Base-by-base conservation (phyloP, 495 filamentous ascomycete genomes). In the Penicillium ucsense region DNA sequence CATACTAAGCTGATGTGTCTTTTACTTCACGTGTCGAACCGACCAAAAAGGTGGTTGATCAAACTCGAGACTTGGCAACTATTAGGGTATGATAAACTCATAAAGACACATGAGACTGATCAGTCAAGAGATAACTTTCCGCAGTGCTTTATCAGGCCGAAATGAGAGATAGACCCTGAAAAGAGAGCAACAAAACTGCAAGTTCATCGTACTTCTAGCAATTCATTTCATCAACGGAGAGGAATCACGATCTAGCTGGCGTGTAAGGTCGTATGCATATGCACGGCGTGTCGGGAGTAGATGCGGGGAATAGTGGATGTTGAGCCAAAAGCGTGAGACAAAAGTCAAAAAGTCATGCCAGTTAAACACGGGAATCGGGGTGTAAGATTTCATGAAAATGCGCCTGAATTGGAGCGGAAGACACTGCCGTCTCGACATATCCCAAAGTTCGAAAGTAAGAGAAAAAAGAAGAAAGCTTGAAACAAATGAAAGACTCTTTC, bases 131-230 rank as follows among this genome's bases (percentile, higher is more conserved):
- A 20, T 20, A 20, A 20, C 20, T 20, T 20, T 20, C 2, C 20
- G 1, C 20, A 20, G 20, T 20, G 20, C 20, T 20, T 20, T 20
- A 20, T 20, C 20, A 20, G 20, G 20, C 20, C 20, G 20, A 20
- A 20, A 20, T 20, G 20, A 20, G 20, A 20, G 20, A 20, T 20
- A 20, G 20, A 20, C 20, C 20, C 20, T 20, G 20, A 20, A 20
- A 20, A 20, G 20, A 20, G 20, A 20, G 20, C 29, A 33, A 49
- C 31, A 31, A 47, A 53, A 53, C 51, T 30, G 46, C 45, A 57
- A 40, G 49, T 20, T 47, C 42, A 51, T 59, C 51, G 51, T 55
- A 40, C 52, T 45, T 55, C 49, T 45, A 53, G 45, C 42, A 55
- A 46, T 53, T 53, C 47, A 51, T 49, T 53, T 45, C 51, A 55